phyloP scores from a whole-genome alignment of 1,284 basidiomycete species.

The Rhodotorula sp. region DNA sequence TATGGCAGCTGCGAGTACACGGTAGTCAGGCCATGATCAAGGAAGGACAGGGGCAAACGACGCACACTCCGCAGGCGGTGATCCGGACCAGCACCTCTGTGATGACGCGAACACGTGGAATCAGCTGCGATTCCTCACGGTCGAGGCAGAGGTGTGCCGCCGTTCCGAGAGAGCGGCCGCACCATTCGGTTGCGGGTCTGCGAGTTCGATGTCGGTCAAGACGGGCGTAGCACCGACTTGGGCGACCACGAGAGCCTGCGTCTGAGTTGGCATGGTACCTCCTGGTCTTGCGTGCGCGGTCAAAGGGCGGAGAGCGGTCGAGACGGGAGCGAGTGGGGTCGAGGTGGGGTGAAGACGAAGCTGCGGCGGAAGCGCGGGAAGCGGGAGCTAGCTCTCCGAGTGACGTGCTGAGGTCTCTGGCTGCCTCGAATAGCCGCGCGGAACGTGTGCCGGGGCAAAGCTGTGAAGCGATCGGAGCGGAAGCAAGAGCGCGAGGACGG shows the following conservation, averaged over 20 bases:
- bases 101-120: too few relatives aligned
- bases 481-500: too few relatives aligned
- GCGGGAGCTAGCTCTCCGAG: too few relatives aligned
- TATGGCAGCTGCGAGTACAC: constrained; percentile 9
- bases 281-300: too few relatives aligned
- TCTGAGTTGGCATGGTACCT: constrained; percentile 9
- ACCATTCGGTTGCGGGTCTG: constrained; percentile 25
- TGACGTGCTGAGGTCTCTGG: too few relatives aligned
- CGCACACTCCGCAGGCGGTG: constrained; percentile 17
- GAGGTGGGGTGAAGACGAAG: neutral
- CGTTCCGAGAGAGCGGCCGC: neutral
- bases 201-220: constrained; percentile 23
- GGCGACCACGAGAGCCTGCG: constrained; percentile 30
- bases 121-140: neutral
- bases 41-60: neutral
- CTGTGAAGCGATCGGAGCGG: too few relatives aligned
- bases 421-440: too few relatives aligned
- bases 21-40: neutral
- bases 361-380: neutral
- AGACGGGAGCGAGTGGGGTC: neutral
- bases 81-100: constrained; percentile 36
- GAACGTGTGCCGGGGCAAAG: too few relatives aligned
- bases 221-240: constrained; percentile 16
- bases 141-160: neutral
- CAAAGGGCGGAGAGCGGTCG: neutral